Evolutionary conservation across 768 basidiomycete species (phyloP).

Genomic region (Lactifluus echinatus): DNA sequence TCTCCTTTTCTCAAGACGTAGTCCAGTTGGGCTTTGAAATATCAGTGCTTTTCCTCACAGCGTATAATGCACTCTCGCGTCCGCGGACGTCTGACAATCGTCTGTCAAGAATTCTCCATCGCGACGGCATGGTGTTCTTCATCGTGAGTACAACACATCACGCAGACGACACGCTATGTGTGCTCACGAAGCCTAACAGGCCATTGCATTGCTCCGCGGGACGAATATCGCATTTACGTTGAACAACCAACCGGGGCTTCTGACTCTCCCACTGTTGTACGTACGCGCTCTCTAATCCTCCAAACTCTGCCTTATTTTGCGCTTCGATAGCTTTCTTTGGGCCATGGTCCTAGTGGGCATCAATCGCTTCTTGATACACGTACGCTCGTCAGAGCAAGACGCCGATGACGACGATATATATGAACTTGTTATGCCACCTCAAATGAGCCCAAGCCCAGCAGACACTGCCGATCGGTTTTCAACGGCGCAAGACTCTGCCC

Average conservation of each 20-base stretch:
- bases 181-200: background rate
- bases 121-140: conserved; percentile 32
- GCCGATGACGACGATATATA: background rate
- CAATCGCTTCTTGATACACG: conserved; percentile 6
- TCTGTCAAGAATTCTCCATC: conserved; percentile 26
- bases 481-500: no score
- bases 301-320: background rate
- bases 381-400: background rate
- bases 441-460: no score
- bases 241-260: background rate
- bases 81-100: conserved; percentile 26
- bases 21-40: conserved; percentile 30
- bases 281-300: background rate
- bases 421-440: background rate
- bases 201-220: background rate
- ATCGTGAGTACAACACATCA: conserved; percentile 23
- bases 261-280: background rate
- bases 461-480: background rate
- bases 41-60: conserved; percentile 27
- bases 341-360: background rate
- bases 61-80: conserved; percentile 30
- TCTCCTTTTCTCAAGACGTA: background rate
- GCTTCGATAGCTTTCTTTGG: conserved; percentile 6
- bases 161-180: background rate
- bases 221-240: background rate